A percentile compares a stretch with the other conserved stretches of the same genome.
Evolutionary conservation across 352 stramenopile species (phyloP).

Genomic region (Globisporangium iwayamae): DNA sequence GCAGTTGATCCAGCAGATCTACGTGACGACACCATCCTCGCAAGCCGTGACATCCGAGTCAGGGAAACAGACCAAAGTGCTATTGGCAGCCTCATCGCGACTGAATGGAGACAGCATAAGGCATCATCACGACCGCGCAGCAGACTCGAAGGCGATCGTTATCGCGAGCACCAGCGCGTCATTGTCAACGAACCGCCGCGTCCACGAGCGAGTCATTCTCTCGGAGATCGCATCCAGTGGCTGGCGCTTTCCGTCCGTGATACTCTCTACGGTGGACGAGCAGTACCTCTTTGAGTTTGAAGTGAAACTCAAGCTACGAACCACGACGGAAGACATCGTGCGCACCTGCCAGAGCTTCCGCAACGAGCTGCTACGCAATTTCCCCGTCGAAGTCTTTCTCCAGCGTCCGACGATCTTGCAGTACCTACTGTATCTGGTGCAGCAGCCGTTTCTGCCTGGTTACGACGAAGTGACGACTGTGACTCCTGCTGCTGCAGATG

Average conservation of each 20-base stretch:
- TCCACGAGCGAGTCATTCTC: slow-evolving; percentile 1
- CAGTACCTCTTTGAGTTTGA: slow-evolving; percentile 80
- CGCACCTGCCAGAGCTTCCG: slow-evolving; percentile 44
- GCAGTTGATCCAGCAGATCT: slow-evolving; percentile 42
- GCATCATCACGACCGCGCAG: not conserved
- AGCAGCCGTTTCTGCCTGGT: slow-evolving; percentile 49
- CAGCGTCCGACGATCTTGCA: slow-evolving; percentile 53
- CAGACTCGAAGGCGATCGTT: slow-evolving; percentile 10
- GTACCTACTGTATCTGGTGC: slow-evolving; percentile 59
- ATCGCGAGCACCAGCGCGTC: not conserved
- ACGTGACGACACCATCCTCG: slow-evolving; percentile 22
- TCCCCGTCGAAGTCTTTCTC: slow-evolving; percentile 68
- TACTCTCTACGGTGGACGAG: slow-evolving; percentile 56
- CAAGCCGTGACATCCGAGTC: not conserved
- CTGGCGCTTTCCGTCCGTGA: slow-evolving; percentile 55
- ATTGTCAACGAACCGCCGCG: not conserved
- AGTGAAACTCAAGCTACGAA: slow-evolving; percentile 59
- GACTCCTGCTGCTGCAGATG: not conserved
- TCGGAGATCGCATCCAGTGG: slow-evolving; percentile 19
- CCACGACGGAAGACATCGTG: slow-evolving; percentile 45
- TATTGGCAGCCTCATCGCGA: not conserved
- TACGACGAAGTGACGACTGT: slow-evolving; percentile 5
- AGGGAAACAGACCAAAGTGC: not conserved
- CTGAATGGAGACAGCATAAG: not conserved
- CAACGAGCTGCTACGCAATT: slow-evolving; percentile 55